Evolutionary conservation across 192 early-diverging fungal genomes (phyloP).

Genomic region (Coemansia sp.): DNA sequence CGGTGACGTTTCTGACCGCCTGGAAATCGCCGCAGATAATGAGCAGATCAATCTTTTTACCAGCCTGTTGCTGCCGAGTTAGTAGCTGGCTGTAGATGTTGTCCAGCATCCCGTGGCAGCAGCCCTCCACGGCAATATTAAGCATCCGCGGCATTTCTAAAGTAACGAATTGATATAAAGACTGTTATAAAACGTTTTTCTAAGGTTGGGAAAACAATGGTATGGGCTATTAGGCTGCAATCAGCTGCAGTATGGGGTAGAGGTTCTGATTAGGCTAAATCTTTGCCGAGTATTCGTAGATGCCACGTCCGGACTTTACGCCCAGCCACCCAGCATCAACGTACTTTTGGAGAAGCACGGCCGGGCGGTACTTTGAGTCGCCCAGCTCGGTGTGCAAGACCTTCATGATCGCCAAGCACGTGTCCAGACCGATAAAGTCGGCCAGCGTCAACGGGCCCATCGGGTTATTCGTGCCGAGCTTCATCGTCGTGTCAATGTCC

Average conservation of each 20-base stretch:
- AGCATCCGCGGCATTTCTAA: slow-evolving; percentile 23
- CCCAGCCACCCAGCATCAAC: slow-evolving; percentile 97
- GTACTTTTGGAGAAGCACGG: slow-evolving; percentile 86
- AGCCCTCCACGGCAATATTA: slow-evolving; percentile 89
- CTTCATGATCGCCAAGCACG: slow-evolving; percentile 96
- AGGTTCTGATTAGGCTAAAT: slow-evolving; percentile 6
- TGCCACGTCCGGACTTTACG: slow-evolving; percentile 85
- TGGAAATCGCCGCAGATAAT: slow-evolving; percentile 99
- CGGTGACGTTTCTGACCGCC: slow-evolving; percentile 79
- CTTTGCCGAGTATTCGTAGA: slow-evolving; percentile 74
- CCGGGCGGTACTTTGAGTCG: slow-evolving; percentile 94
- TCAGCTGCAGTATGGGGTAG: no score
- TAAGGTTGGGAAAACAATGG: no score
- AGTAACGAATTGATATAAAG: no score
- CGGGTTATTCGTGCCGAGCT: slow-evolving; percentile 92
- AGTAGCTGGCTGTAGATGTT: slow-evolving; percentile 73
- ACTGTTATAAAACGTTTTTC: no score
- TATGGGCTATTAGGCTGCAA: no score
- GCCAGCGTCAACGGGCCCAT: slow-evolving; percentile 98
- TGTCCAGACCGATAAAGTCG: slow-evolving; percentile 98
- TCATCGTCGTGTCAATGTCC: slow-evolving; percentile 99
- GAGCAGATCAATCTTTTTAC: slow-evolving; percentile 82
- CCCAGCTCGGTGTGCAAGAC: slow-evolving; percentile 88
- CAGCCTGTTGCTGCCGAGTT: slow-evolving; percentile 54
- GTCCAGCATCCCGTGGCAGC: slow-evolving; percentile 94